Percentiles rank a stretch among this genome's conserved stretches.
These are phyloP conservation scores for Bromus sterilis DNA, from an alignment of 176 grass and related monocot species.

Conservation along the genomic window DNA sequence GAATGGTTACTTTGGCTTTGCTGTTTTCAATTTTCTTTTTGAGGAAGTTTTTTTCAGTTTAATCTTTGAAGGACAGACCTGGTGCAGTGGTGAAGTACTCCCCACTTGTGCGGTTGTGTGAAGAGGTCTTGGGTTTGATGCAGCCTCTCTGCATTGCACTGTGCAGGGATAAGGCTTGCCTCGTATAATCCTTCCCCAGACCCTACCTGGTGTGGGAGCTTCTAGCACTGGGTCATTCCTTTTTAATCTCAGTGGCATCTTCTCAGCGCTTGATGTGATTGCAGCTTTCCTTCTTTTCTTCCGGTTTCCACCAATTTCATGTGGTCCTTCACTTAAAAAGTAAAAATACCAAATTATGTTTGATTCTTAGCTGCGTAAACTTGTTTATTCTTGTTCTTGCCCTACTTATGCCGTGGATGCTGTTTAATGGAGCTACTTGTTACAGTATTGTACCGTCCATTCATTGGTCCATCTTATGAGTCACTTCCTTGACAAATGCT, in stretches of 20 bases:
- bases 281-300: background rate
- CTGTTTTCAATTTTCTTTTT: constrained; percentile 1
- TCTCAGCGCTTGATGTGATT: background rate
- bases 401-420: background rate
- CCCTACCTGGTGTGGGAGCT: too few relatives aligned
- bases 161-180: too few relatives aligned
- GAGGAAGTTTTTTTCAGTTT: background rate
- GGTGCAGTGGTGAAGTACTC: too few relatives aligned
- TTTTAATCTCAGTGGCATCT: background rate
- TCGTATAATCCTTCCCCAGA: too few relatives aligned
- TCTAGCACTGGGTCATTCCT: too few relatives aligned
- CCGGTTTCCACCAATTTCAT: background rate
- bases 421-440: background rate
- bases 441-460: constrained; percentile 7
- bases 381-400: constrained; percentile 6
- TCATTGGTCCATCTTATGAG: background rate
- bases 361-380: background rate
- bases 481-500: constrained; percentile 4
- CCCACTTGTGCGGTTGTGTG: too few relatives aligned
- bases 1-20: background rate
- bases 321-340: background rate
- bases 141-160: too few relatives aligned
- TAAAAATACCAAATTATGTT: background rate
- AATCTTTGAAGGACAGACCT: too few relatives aligned
- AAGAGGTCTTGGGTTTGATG: too few relatives aligned